Base-by-base conservation (phyloP, 768 basidiomycete species). In the Psilocybe sp. region DNA sequence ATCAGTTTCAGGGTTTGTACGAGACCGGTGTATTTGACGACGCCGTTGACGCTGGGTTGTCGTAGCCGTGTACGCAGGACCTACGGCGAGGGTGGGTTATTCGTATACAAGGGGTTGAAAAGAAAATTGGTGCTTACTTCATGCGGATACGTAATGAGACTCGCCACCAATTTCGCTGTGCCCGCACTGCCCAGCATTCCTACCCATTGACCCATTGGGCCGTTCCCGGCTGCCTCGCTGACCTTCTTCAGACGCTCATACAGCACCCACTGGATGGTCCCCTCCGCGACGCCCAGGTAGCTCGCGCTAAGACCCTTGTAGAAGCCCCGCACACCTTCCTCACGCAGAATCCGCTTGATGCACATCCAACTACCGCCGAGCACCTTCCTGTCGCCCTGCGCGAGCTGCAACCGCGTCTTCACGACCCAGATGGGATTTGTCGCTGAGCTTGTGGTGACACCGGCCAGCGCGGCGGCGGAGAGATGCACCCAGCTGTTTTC, bases 401-500 rank as follows among this genome's bases (percentile, higher is more conserved):
- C 71, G 13, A 99, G 81, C 63, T 99, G 97, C 47, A 99, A 61
- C 6, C 96, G 85, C 39, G 97, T 99, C 69, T 98, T 99, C 53
- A 99, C 92, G 41, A 99, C 97, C 97, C 97, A 99, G 19, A 99
- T 96, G 0, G 97, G 97, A 66, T 99, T 99, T 16, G 97, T 98
- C 10, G 84, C 92, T 0, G 92, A 87, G 4, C 94, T 82, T 0
- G 97, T 99, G 31, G 77, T 74, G 56, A 98, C 73, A 0, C 96
- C 95, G 1, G 96, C 96, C 9, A 84, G 62, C 0, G 91, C 88
- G 1, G 95, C 97, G 0, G 96, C 89, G 1, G 74, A 53, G 18
- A 98, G 83, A 65, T 98, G 95, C 0, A 99, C 86, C 54, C 78
- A 82, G 0, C 88, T 76, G 67, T 90, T 95, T 67, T 98, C 93